Evolutionary conservation across 345 rosid species (phyloP).

Genomic region (Brassica incana): DNA sequence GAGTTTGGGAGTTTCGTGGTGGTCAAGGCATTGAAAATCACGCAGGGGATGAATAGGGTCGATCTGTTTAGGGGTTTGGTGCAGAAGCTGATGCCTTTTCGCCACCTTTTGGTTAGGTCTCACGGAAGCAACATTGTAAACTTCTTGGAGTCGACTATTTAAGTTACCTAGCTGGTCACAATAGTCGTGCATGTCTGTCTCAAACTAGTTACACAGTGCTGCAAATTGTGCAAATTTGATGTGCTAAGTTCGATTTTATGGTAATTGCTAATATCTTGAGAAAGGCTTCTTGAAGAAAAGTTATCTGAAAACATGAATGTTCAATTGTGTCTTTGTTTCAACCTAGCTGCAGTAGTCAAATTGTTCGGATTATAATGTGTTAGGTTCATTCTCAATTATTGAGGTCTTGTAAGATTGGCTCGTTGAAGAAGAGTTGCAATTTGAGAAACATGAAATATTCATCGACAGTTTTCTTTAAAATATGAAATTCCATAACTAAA

Average conservation of each 20-base stretch:
- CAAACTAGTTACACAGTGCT: background rate
- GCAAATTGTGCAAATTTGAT: background rate
- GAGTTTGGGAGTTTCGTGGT: conserved; percentile 17
- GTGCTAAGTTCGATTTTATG: background rate
- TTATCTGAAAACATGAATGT: background rate
- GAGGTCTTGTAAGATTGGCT: background rate
- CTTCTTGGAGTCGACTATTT: background rate
- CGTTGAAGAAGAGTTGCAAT: background rate
- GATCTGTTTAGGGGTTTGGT: conserved; percentile 3
- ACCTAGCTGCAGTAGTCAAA: background rate
- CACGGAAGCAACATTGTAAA: conserved; percentile 15
- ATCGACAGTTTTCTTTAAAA: background rate
- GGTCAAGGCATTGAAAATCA: conserved; percentile 6
- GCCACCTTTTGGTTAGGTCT: background rate
- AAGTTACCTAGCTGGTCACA: background rate
- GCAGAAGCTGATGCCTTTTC: conserved; percentile 18
- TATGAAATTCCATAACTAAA: background rate
- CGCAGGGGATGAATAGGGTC: background rate
- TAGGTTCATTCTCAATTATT: background rate
- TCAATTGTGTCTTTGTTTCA: background rate
- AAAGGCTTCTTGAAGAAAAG: background rate
- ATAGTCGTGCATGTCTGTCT: background rate
- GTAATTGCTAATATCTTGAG: background rate
- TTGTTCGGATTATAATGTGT: background rate
- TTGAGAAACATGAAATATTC: background rate